These are phyloP conservation scores for Hygrophoropsis aurantiaca DNA, from an alignment of 768 basidiomycete species.

Conservation along the genomic window DNA sequence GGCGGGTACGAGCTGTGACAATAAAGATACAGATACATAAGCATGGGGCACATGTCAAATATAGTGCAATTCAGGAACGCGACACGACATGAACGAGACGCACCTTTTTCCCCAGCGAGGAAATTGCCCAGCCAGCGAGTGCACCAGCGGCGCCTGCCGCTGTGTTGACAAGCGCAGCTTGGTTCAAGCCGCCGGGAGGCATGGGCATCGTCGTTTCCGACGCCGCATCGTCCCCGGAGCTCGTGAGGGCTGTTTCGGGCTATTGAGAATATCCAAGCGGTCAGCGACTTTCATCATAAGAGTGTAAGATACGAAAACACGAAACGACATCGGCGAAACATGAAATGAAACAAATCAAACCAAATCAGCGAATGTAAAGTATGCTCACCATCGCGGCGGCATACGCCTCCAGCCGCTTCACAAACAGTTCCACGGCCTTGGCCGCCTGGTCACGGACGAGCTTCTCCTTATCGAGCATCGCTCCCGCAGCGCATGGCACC, in stretches of 20 bases:
- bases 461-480: slow-evolving; percentile 93
- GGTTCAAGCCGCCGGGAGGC: slow-evolving; percentile 30
- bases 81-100: slow-evolving; percentile 10
- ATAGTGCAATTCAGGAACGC: background rate
- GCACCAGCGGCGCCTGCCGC: slow-evolving; percentile 91
- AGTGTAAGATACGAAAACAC: too few relatives aligned
- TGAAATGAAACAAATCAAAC: too few relatives aligned
- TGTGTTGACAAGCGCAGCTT: slow-evolving; percentile 63
- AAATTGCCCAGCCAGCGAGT: slow-evolving; percentile 95
- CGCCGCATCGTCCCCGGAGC: slow-evolving; percentile 38
- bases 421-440: slow-evolving; percentile 85
- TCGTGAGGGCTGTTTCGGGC: slow-evolving; percentile 53
- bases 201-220: slow-evolving; percentile 22
- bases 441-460: slow-evolving; percentile 95
- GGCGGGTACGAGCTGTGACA: slow-evolving; percentile 58
- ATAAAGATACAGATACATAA: background rate
- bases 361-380: slow-evolving; percentile 1
- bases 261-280: slow-evolving; percentile 24
- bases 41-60: background rate
- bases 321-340: too few relatives aligned
- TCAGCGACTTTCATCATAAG: background rate
- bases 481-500: slow-evolving; percentile 78
- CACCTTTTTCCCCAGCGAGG: slow-evolving; percentile 83
- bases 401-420: slow-evolving; percentile 79
- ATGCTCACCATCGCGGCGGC: slow-evolving; percentile 76